Evolutionary conservation across 2,329 filamentous ascomycete genomes (phyloP).

Genomic region (Sporothrix mexicana): DNA sequence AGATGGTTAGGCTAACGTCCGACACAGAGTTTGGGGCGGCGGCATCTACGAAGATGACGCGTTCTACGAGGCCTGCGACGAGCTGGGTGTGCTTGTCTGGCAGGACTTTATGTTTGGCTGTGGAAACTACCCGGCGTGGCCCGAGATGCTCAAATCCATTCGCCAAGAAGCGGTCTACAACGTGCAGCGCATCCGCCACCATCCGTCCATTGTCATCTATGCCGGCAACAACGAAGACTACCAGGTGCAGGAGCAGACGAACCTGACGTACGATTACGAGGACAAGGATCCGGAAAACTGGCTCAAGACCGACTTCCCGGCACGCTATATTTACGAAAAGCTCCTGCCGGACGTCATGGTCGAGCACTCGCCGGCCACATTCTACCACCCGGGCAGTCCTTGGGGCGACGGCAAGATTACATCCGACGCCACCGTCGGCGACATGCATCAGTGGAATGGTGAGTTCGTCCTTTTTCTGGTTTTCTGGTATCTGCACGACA

Average conservation of each 20-base stretch:
- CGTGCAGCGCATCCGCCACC: slow-evolving; percentile 76
- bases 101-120: slow-evolving; percentile 78
- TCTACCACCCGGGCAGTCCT: slow-evolving; percentile 84
- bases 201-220: slow-evolving; percentile 85
- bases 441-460: slow-evolving; percentile 92
- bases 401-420: slow-evolving; percentile 78
- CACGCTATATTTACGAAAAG: slow-evolving; percentile 93
- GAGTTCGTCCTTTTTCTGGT: neutral
- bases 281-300: slow-evolving; percentile 83
- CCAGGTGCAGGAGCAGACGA: slow-evolving; percentile 75
- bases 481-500: too few relatives aligned
- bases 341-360: slow-evolving; percentile 75
- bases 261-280: slow-evolving; percentile 76
- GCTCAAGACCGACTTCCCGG: slow-evolving; percentile 87
- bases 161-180: slow-evolving; percentile 69
- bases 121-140: slow-evolving; percentile 70
- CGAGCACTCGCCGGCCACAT: slow-evolving; percentile 70
- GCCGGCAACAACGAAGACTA: slow-evolving; percentile 97
- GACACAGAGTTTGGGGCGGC: slow-evolving; percentile 71
- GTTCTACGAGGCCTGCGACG: slow-evolving; percentile 73
- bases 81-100: slow-evolving; percentile 73
- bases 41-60: slow-evolving; percentile 73
- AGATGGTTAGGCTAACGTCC: too few relatives aligned
- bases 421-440: slow-evolving; percentile 78
- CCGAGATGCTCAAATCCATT: slow-evolving; percentile 64